These are phyloP conservation scores for Alternaria conjuncta DNA, from an alignment of 2,329 filamentous ascomycete genomes.

Conservation along the genomic window DNA sequence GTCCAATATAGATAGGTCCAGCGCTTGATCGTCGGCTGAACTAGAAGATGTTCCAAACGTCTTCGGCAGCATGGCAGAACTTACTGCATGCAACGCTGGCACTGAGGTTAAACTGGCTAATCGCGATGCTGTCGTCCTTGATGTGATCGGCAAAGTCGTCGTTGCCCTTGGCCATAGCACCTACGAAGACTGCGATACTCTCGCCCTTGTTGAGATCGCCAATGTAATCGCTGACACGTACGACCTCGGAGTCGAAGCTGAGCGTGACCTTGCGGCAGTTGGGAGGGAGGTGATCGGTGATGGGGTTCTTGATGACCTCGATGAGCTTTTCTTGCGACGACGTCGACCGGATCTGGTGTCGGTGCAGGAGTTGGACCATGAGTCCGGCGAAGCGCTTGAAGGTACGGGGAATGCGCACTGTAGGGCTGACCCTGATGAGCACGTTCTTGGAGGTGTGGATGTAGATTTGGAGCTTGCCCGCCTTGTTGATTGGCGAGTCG, in stretches of 20 bases:
- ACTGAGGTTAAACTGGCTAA: conserved; percentile 97
- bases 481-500: conserved; percentile 98
- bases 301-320: conserved; percentile 97
- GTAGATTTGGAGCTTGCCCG: conserved; percentile 95
- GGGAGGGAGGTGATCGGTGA: conserved; percentile 93
- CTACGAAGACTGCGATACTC: conserved; percentile 97
- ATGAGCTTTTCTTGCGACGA: conserved; percentile 97
- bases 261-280: conserved; percentile 98
- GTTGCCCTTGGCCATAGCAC: conserved; percentile 96
- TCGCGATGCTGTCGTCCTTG: conserved; percentile 96
- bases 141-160: conserved; percentile 94
- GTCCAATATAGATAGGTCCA: conserved; percentile 33
- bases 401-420: conserved; percentile 94
- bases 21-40: conserved; percentile 3
- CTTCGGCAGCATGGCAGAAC: conserved; percentile 97
- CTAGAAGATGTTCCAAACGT: conserved; percentile 93
- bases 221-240: conserved; percentile 88
- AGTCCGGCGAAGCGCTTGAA: conserved; percentile 99
- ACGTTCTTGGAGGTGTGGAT: conserved; percentile 98
- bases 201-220: conserved; percentile 78
- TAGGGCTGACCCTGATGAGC: conserved; percentile 96
- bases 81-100: conserved; percentile 99
- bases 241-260: conserved; percentile 88
- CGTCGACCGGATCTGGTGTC: conserved; percentile 92
- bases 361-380: conserved; percentile 97